Evolutionary conservation across 2,329 filamentous ascomycete genomes (phyloP), one percentile per base, ranked within the genome.

Genomic region (Microsporum canis): DNA sequence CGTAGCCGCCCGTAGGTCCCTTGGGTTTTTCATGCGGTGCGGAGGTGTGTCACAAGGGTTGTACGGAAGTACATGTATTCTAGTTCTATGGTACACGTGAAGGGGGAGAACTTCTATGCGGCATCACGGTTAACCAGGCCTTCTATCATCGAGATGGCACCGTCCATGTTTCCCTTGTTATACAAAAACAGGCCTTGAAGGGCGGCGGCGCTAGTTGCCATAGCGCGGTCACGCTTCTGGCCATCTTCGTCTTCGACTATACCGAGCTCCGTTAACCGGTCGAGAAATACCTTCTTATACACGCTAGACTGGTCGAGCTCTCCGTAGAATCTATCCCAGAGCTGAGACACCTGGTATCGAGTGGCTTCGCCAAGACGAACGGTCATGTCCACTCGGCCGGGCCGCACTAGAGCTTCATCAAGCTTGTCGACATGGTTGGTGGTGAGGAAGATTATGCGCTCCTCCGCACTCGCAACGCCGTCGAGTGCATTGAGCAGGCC

Each of bases 311-410:
- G 66, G 69, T 96, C 91, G 29, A 89, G 78, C 38, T 95, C 89
- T 3, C 88, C 88, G 70, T 97, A 99, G 77, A 97, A 99, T 23
- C 94, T 85, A 72, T 95, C 88, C 91, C 92, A 99, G 76, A 99
- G 88, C 73, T 87, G 81, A 12, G 79, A 83, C 17, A 95, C 91
- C 75, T 97, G 94, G 72, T 88, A 88, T 62, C 84, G 81, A 2
- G 88, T 92, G 36, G 92, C 91, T 73, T 96, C 88, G 41, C 91
- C 92, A 57, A 99, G 87, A 60, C 89, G 84, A 2, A 95, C 83
- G 66, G 89, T 94, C 87, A 97, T 88, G 73, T 99, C 94, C 0
- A 99, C 91, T 57, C 94, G 83, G 0, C 94, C 94, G 0, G 94
- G 94, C 29, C 94, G 82, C 56, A 97, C 89, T 47, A 99, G 76